These are phyloP conservation scores for Suillus discolor DNA, from an alignment of 768 basidiomycete species.

Conservation along the genomic window DNA sequence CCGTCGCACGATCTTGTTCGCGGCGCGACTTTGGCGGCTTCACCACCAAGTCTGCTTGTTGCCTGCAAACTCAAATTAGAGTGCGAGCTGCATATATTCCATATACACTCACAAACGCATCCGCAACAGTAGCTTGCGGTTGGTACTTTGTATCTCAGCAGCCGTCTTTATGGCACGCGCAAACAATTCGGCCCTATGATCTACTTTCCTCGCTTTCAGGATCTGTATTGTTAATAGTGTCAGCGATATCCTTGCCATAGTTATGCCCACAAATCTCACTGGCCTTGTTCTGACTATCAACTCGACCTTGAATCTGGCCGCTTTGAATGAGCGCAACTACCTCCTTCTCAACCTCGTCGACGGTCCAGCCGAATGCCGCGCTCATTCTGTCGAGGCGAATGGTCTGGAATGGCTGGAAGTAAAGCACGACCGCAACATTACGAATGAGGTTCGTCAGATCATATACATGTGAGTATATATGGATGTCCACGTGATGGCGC, in stretches of 20 bases:
- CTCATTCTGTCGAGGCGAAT: slow-evolving; percentile 87
- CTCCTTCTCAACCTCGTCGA: slow-evolving; percentile 69
- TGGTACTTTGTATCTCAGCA: slow-evolving; percentile 67
- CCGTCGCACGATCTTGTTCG: slow-evolving; percentile 18
- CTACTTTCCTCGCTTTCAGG: slow-evolving; percentile 75
- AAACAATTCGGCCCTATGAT: slow-evolving; percentile 78
- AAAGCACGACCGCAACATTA: slow-evolving; percentile 78
- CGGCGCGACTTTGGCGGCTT: slow-evolving; percentile 56
- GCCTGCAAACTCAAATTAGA: slow-evolving; percentile 41
- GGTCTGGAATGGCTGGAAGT: slow-evolving; percentile 88
- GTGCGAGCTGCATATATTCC: background rate
- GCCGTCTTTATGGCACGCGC: slow-evolving; percentile 75
- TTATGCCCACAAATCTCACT: slow-evolving; percentile 4
- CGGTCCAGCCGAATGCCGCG: slow-evolving; percentile 78
- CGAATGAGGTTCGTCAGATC: slow-evolving; percentile 71
- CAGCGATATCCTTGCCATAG: background rate
- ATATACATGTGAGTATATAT: slow-evolving; percentile 68
- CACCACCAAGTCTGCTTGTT: slow-evolving; percentile 80
- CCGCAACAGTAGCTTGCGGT: slow-evolving; percentile 77
- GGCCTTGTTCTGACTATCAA: slow-evolving; percentile 91
- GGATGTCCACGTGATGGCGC: slow-evolving; percentile 76
- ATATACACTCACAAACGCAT: slow-evolving; percentile 71
- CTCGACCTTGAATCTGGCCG: slow-evolving; percentile 77
- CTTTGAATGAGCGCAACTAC: slow-evolving; percentile 79
- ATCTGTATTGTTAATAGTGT: slow-evolving; percentile 48